A percentile compares a stretch with the other conserved stretches of the same genome.
phyloP scores from a whole-genome alignment of 78 protist genomes.

The Monocercomonoides exilis region DNA sequence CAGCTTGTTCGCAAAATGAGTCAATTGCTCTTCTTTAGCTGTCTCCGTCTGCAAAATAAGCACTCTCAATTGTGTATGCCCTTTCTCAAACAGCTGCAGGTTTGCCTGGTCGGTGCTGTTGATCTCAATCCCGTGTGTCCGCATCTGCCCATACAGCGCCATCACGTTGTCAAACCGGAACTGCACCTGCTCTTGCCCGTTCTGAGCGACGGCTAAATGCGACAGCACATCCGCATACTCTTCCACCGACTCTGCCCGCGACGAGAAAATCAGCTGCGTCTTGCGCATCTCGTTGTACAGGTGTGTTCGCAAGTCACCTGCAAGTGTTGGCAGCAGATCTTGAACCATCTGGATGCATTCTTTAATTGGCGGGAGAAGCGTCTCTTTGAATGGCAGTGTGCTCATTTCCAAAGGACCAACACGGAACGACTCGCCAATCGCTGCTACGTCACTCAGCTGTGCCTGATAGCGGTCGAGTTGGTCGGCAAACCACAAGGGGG shows the following conservation, averaged over 20 bases:
- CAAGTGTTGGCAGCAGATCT: constrained; percentile 32
- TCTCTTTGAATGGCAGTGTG: neutral
- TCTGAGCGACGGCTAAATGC: neutral
- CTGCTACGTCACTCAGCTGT: neutral
- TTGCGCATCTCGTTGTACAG: constrained; percentile 16
- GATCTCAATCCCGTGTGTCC: neutral
- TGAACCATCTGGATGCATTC: constrained; percentile 11
- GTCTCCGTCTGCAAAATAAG: neutral
- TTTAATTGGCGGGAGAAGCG: constrained; percentile 27
- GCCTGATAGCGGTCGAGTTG: neutral
- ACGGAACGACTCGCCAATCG: neutral
- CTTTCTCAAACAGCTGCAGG: neutral
- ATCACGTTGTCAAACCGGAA: neutral
- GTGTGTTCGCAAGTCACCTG: neutral
- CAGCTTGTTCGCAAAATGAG: neutral
- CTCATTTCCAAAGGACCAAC: neutral
- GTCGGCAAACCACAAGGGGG: neutral
- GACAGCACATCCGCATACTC: neutral
- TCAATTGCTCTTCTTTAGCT: neutral
- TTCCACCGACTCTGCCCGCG: neutral
- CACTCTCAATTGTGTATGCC: neutral
- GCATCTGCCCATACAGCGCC: neutral
- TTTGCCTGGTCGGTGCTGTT: neutral
- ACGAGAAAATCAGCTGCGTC: neutral
- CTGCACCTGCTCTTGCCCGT: neutral